phyloP scores from a whole-genome alignment of 1,139 yeast species.

The Zygotorulaspora mrakii region DNA sequence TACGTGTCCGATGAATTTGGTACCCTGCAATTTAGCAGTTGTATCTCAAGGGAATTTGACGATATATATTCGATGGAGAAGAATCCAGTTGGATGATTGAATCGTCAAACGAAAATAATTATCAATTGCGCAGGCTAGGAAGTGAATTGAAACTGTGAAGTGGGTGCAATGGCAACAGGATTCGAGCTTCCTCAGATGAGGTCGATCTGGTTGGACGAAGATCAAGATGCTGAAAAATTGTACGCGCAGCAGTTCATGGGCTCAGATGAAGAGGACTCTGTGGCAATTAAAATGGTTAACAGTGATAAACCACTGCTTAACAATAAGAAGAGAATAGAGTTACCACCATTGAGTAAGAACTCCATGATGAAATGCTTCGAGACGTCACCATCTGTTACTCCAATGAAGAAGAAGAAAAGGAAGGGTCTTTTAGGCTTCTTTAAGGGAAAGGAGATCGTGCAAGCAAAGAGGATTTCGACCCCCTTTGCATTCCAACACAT shows the following conservation, averaged over 20 bases:
- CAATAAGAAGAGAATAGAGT: conserved; percentile 34
- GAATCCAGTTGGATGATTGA: too few species aligned
- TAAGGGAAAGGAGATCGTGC: conserved; percentile 19
- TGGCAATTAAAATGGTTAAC: conserved; percentile 34
- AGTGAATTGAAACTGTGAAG: too few species aligned
- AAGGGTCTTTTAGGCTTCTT: conserved; percentile 29
- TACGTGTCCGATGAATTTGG: too few species aligned
- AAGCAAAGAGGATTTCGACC: conserved; percentile 20
- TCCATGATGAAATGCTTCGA: conserved; percentile 22
- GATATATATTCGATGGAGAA: too few species aligned
- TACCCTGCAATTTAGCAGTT: too few species aligned
- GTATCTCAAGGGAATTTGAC: too few species aligned
- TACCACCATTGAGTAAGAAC: conserved; percentile 33
- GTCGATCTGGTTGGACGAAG: conserved; percentile 42
- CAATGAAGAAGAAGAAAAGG: conserved; percentile 16
- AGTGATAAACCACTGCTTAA: conserved; percentile 34
- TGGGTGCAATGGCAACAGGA: conserved; percentile 10
- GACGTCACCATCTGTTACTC: conserved; percentile 5
- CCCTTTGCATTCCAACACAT: conserved; percentile 35
- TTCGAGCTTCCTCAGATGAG: conserved; percentile 34
- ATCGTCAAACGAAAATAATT: too few species aligned
- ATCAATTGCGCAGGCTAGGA: too few species aligned
- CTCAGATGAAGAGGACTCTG: conserved; percentile 27
- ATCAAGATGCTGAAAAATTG: conserved; percentile 32
- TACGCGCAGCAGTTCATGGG: conserved; percentile 31